Evolutionary conservation across 345 rosid species (phyloP).

Genomic region (Corchorus capsularis): DNA sequence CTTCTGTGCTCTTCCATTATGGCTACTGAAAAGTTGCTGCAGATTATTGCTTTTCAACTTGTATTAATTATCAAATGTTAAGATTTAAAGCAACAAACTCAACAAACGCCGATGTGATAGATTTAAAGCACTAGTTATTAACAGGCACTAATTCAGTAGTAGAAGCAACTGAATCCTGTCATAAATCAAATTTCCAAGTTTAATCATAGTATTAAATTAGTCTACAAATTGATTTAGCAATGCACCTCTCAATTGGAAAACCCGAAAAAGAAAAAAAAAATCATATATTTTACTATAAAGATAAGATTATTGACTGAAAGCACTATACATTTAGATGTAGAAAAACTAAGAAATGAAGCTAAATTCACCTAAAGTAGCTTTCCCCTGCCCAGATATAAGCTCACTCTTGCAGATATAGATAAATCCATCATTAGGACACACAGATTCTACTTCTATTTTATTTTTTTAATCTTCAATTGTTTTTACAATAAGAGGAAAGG

Average conservation of each 20-base stretch:
- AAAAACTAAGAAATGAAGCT: conserved; percentile 15
- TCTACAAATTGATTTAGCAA: background rate
- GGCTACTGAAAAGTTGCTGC: too few relatives aligned
- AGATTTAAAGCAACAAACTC: too few relatives aligned
- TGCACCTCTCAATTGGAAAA: conserved; percentile 1
- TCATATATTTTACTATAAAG: background rate
- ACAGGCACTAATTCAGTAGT: too few relatives aligned
- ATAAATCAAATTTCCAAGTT: too few relatives aligned
- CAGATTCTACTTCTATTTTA: conserved; percentile 69
- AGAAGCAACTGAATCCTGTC: too few relatives aligned
- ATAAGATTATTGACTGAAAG: conserved; percentile 1
- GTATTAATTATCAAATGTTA: too few relatives aligned
- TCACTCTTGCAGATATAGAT: conserved; percentile 94
- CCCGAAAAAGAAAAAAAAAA: conserved; percentile 12
- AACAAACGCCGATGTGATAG: too few relatives aligned
- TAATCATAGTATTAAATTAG: too few relatives aligned
- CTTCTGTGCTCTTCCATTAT: too few relatives aligned
- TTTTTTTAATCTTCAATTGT: conserved; percentile 44
- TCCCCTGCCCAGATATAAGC: conserved; percentile 95
- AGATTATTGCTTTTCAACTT: too few relatives aligned
- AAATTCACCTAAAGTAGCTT: conserved; percentile 84
- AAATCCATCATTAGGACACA: conserved; percentile 93
- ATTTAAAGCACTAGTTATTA: too few relatives aligned
- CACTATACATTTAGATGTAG: background rate
- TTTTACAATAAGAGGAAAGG: too few relatives aligned